Evolutionary conservation across 768 basidiomycete species (phyloP), one percentile per base, ranked within the genome.

Genomic region (Pleurotus tuoliensis): DNA sequence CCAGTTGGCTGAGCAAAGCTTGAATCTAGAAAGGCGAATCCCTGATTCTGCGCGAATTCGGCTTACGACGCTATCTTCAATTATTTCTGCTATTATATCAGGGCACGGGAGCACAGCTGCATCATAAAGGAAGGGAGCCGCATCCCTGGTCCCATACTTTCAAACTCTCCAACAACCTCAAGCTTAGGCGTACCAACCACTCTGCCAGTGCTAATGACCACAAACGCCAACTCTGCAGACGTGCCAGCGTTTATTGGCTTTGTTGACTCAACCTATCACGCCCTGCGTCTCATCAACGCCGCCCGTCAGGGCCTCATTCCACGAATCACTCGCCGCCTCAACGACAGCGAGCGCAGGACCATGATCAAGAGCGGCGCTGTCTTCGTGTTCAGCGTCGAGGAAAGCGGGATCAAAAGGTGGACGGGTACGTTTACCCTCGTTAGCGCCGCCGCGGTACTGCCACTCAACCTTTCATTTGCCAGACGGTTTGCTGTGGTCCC

Each of bases 401-500:
- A 92, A 67, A 90, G 89, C 66, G 88, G 88, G 11, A 93, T 94
- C 71, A 92, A 90, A 68, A 78, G 91, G 13, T 92, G 91, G 88
- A 94, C 92, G 34, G 92, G 86, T 72, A 60, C 55, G 69, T 61
- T 63, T 41, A 56, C 40, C 45, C 45, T 52, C 30, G 48, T 60
- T 44, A 30, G 50, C 41, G 56, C 43, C 49, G 46, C 40, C 59
- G 50, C 46, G 52, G 55, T 57, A 50, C 27, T 61, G 60, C 59
- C 58, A 62, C 58, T 61, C 43, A 57, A 58, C 58, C 47, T 61
- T 45, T 55, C 47, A 44, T 53, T 55, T 55, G 41, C 46, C 53
- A 82, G 81, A 83, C 63, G 81, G 86, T 39, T 69, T 89, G 18
- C 72, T 87, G 9, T 94, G 92, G 91, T 89, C 87, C 16, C 90